These are phyloP conservation scores for Hirsutella thompsonii DNA, from an alignment of 2,329 filamentous ascomycete genomes.

Conservation along the genomic window DNA sequence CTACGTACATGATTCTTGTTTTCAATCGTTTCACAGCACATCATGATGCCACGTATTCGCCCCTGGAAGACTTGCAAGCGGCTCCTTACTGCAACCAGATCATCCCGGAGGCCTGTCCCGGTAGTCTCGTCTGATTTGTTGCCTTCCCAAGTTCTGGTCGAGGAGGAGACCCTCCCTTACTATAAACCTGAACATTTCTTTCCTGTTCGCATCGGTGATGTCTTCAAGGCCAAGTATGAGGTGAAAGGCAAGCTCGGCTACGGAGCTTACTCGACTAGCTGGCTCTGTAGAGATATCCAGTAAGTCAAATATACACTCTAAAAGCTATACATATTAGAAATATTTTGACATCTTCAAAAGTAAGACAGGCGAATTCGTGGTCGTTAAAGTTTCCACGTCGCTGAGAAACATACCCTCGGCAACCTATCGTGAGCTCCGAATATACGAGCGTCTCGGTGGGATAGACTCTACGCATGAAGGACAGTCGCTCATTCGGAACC, in stretches of 20 bases:
- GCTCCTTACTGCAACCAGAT: no score
- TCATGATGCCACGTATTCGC: no score
- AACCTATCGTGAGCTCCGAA: slow-evolving; percentile 1
- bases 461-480: neutral
- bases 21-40: no score
- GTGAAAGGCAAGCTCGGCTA: slow-evolving; percentile 14
- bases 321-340: neutral
- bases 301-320: slow-evolving; percentile 2
- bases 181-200: slow-evolving; percentile 12
- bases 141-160: no score
- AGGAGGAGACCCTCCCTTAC: slow-evolving; percentile 11
- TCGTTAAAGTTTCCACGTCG: slow-evolving; percentile 1
- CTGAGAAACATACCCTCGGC: neutral
- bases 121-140: no score
- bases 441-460: slow-evolving; percentile 1
- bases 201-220: slow-evolving; percentile 10
- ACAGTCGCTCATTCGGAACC: neutral
- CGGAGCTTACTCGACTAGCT: slow-evolving; percentile 13
- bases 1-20: no score
- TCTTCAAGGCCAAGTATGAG: slow-evolving; percentile 11
- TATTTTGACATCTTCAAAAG: neutral
- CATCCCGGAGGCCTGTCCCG: no score
- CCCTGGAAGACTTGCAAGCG: no score
- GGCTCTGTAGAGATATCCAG: slow-evolving; percentile 12
- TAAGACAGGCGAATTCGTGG: neutral